A percentile compares a stretch with the other conserved stretches of the same genome.
phyloP scores from a whole-genome alignment of 768 basidiomycete species.

The Rhodosporidiobolus sp. region DNA sequence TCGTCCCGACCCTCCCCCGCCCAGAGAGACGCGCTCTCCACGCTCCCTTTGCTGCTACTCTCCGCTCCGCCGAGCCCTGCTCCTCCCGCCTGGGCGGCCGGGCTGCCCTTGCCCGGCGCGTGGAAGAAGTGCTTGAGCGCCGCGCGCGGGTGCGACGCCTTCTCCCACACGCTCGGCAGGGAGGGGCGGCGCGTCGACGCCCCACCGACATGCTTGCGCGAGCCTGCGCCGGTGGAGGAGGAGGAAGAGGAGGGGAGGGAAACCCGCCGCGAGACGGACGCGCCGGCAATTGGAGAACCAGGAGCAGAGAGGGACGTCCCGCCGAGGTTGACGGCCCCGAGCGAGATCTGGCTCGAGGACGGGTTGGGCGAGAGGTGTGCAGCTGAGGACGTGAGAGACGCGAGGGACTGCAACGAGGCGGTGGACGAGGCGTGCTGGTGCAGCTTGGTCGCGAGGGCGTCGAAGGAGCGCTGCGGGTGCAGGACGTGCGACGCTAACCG shows the following conservation, averaged over 20 bases:
- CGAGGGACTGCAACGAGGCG: slow-evolving; percentile 48
- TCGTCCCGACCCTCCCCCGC: background rate
- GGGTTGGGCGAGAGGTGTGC: slow-evolving; percentile 45
- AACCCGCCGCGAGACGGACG: slow-evolving; percentile 24
- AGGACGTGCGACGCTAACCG: slow-evolving; percentile 47
- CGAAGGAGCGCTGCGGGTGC: slow-evolving; percentile 73
- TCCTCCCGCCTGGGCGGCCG: no score
- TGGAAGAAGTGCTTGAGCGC: slow-evolving; percentile 46
- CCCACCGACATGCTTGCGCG: background rate
- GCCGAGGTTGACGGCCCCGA: slow-evolving; percentile 8
- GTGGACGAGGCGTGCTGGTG: slow-evolving; percentile 46
- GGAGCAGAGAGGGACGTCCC: background rate
- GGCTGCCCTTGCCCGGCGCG: slow-evolving; percentile 1
- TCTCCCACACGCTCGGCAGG: slow-evolving; percentile 53
- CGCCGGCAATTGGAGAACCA: background rate
- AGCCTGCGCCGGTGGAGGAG: background rate
- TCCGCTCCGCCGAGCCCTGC: slow-evolving; percentile 2
- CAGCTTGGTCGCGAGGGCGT: slow-evolving; percentile 62
- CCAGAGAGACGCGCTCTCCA: slow-evolving; percentile 14
- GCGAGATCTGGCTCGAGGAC: slow-evolving; percentile 55
- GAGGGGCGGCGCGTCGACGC: slow-evolving; percentile 46
- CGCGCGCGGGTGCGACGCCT: slow-evolving; percentile 49
- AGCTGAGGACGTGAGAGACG: slow-evolving; percentile 47
- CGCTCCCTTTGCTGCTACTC: slow-evolving; percentile 23
- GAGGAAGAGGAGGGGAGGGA: slow-evolving; percentile 10